Percentiles rank a stretch among this genome's conserved stretches.
Conservation (phyloP, 306 rosid genomes). For the Pyrus bretschneideri region DNA sequence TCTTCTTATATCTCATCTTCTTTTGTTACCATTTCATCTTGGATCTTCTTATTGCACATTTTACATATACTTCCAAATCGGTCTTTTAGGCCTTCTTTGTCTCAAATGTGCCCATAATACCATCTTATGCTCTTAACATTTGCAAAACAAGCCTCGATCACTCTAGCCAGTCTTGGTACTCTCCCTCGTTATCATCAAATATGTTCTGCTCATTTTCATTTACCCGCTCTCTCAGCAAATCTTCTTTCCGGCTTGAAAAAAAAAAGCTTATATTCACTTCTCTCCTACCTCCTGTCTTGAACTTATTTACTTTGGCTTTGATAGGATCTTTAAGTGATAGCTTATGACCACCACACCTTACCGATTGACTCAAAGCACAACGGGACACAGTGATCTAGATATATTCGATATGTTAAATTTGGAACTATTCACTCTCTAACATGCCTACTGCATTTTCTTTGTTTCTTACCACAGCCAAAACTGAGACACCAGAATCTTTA, state of each 20-base stretch:
- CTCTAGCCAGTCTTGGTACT: too few species aligned
- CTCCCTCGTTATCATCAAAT: too few species aligned
- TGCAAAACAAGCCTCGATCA: background rate
- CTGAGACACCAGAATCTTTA: conserved; percentile 12
- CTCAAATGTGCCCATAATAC: background rate
- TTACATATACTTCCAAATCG: background rate
- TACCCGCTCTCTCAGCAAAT: too few species aligned
- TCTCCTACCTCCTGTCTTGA: too few species aligned
- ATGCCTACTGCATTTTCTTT: background rate
- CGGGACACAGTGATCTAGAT: background rate
- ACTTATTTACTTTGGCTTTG: background rate
- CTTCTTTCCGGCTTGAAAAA: too few species aligned
- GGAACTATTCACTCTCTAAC: background rate
- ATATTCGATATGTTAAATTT: background rate
- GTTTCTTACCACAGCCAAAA: background rate
- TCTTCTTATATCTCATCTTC: background rate
- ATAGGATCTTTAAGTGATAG: background rate
- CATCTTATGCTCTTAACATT: background rate
- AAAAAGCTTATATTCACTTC: too few species aligned
- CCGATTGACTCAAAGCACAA: background rate
- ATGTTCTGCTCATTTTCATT: too few species aligned
- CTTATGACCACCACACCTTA: background rate
- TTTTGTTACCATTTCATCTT: background rate
- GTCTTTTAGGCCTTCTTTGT: background rate
- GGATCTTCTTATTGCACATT: background rate